Base-by-base conservation (phyloP, 768 basidiomycete species). In the Lactarius vividus region DNA sequence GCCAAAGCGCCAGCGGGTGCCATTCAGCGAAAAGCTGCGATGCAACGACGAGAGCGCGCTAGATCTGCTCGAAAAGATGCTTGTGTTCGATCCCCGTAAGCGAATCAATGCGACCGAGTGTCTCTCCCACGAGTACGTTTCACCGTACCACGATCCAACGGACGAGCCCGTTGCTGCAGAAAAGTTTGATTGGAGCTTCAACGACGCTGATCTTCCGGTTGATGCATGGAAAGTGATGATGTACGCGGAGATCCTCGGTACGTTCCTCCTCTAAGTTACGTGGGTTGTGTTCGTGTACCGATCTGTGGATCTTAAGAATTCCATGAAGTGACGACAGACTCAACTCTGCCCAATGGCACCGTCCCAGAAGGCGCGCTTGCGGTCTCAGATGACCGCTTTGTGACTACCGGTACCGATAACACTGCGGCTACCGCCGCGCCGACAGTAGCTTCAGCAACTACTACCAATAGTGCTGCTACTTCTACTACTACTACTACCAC, bases 201-300 rank as follows among this genome's bases (percentile, higher is more conserved):
- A 99, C 77, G 97, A 99, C 70, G 97, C 97, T 23, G 97, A 99
- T 76, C 82, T 99, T 54, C 97, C 97, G 0, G 92, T 98, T 13
- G 97, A 99, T 73, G 96, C 94, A 1, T 99, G 97, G 97, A 98
- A 98, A 79, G 96, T 97, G 74, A 99, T 99, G 97, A 99, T 99
- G 96, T 98, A 98, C 81, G 91, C 89, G 72, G 96, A 99, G 78
- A 98, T 98, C 69, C 82, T 98, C 15, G 94, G 95, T 94, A 73
- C 68, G 88, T 77, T 4, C 29, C 49, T 52, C 23, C 26, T 52
- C 26, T 4, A 23, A 20, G 29, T 16, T 53, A 52, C 49, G 20
- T 35, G 29, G 18, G 11, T 20, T 10, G 10, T 23, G 42, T 20
- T 63, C 37, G 6, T 23, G 15, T 53, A 28, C 8, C 31, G 26